Percentiles rank a stretch among this genome's conserved stretches.
phyloP scores from a whole-genome alignment of 768 basidiomycete species.

The Suillus occidentalis region DNA sequence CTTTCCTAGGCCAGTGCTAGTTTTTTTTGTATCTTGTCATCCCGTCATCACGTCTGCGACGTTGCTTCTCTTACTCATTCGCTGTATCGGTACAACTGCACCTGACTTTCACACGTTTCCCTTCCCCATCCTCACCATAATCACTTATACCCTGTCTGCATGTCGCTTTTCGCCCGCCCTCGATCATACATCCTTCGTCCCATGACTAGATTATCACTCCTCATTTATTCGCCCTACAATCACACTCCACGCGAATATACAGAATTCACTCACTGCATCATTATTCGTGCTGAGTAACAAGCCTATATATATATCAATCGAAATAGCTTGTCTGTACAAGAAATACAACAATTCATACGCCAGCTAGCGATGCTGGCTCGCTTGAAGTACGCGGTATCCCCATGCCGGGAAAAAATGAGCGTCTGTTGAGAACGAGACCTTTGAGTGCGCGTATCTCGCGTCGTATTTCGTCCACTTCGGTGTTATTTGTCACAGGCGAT shows the following conservation, averaged over 20 bases:
- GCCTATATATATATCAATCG: neutral
- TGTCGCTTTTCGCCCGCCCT: neutral
- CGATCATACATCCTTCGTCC: neutral
- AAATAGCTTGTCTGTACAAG: neutral
- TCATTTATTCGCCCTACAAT: neutral
- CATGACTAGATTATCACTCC: neutral
- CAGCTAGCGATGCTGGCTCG: slow-evolving; percentile 8
- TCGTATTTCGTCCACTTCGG: slow-evolving; percentile 67
- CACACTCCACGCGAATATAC: neutral
- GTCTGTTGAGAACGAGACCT: slow-evolving; percentile 77
- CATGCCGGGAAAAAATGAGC: slow-evolving; percentile 24
- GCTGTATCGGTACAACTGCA: slow-evolving; percentile 5
- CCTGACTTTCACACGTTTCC: neutral
- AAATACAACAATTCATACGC: neutral
- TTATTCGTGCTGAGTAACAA: neutral
- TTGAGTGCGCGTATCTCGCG: slow-evolving; percentile 78
- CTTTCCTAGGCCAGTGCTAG: slow-evolving; percentile 43
- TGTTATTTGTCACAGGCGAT: slow-evolving; percentile 15
- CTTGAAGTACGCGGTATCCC: slow-evolving; percentile 11
- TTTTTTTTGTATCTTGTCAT: neutral
- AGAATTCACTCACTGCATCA: neutral
- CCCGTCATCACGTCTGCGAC: neutral
- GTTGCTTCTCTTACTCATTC: neutral
- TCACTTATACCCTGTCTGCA: neutral
- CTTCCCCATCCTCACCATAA: neutral